Conservation (phyloP, 768 basidiomycete genomes). For the Artomyces pyxidatus region DNA sequence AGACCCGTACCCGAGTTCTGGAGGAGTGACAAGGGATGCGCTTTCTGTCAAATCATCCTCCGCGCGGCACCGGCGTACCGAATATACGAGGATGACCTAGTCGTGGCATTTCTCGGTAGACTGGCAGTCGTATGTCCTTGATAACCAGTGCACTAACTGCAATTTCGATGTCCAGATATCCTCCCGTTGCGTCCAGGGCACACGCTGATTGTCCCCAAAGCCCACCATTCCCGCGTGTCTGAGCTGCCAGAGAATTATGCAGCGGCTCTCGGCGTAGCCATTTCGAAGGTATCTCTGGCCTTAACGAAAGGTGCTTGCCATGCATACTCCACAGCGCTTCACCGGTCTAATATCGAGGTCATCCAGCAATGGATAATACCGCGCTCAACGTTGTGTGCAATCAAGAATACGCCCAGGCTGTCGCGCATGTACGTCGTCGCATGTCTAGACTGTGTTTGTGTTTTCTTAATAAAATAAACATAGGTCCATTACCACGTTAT, state of each 20-base stretch:
- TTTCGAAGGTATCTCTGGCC: slow-evolving; percentile 56
- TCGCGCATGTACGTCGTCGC: slow-evolving; percentile 53
- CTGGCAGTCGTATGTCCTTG: slow-evolving; percentile 1
- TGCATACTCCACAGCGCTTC: too few species aligned
- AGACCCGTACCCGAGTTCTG: slow-evolving; percentile 41
- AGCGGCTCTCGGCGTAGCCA: slow-evolving; percentile 46
- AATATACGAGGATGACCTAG: slow-evolving; percentile 54
- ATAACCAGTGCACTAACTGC: too few species aligned
- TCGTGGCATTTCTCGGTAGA: slow-evolving; percentile 59
- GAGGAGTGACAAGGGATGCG: slow-evolving; percentile 41
- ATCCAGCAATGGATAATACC: slow-evolving; percentile 57
- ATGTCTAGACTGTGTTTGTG: not conserved
- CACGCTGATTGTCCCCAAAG: slow-evolving; percentile 63
- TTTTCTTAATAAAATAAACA: not conserved
- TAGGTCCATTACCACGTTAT: slow-evolving; percentile 76
- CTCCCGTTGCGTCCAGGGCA: slow-evolving; percentile 60
- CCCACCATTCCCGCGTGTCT: slow-evolving; percentile 52
- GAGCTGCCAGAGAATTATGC: slow-evolving; percentile 57
- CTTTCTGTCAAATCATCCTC: slow-evolving; percentile 60
- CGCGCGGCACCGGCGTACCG: slow-evolving; percentile 38
- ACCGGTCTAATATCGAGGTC: too few species aligned
- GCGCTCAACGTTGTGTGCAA: slow-evolving; percentile 72
- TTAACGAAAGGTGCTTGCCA: slow-evolving; percentile 48
- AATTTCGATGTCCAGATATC: too few species aligned
- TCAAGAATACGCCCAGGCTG: slow-evolving; percentile 75